Percentiles rank a stretch among this genome's conserved stretches.
phyloP scores from a whole-genome alignment of 176 grass and related monocot species.

The Raddia distichophylla region DNA sequence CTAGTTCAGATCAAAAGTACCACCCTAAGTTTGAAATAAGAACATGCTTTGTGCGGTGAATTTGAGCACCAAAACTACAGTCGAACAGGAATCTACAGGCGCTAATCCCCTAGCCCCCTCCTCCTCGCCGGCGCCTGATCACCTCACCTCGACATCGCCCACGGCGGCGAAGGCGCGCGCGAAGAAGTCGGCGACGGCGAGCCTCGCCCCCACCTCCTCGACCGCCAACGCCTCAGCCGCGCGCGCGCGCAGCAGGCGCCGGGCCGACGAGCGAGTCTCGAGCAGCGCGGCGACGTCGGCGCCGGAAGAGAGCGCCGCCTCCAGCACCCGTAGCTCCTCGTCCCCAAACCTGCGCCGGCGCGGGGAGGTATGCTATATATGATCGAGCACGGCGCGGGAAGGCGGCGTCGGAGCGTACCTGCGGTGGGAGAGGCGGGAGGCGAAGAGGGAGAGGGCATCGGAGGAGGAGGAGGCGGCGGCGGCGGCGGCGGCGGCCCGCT shows the following conservation, averaged over 20 bases:
- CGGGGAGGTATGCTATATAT: not conserved
- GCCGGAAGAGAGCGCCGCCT: constrained; percentile 55
- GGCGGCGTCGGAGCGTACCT: constrained; percentile 31
- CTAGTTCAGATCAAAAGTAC: not conserved
- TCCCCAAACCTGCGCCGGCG: constrained; percentile 48
- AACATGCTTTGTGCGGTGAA: not conserved
- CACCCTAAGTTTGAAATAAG: not conserved
- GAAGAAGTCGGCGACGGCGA: constrained; percentile 71
- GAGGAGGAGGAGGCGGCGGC: too few species aligned
- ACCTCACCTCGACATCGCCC: constrained; percentile 82
- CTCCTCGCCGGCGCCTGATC: not conserved
- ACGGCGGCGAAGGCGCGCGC: constrained; percentile 64
- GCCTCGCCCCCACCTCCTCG: constrained; percentile 34
- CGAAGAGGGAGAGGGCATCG: constrained; percentile 46
- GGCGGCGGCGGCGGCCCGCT: not conserved
- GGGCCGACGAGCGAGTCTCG: constrained; percentile 48
- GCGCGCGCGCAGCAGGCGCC: constrained; percentile 40
- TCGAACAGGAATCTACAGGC: not conserved
- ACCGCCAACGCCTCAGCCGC: constrained; percentile 2
- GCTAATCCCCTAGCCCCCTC: not conserved
- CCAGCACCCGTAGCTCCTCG: constrained; percentile 51
- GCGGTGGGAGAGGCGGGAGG: constrained; percentile 39
- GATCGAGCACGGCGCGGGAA: not conserved
- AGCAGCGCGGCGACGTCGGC: constrained; percentile 49
- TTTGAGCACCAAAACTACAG: not conserved